These are phyloP conservation scores for Phytophthora syringae DNA, from an alignment of 352 stramenopile species.

Conservation along the genomic window DNA sequence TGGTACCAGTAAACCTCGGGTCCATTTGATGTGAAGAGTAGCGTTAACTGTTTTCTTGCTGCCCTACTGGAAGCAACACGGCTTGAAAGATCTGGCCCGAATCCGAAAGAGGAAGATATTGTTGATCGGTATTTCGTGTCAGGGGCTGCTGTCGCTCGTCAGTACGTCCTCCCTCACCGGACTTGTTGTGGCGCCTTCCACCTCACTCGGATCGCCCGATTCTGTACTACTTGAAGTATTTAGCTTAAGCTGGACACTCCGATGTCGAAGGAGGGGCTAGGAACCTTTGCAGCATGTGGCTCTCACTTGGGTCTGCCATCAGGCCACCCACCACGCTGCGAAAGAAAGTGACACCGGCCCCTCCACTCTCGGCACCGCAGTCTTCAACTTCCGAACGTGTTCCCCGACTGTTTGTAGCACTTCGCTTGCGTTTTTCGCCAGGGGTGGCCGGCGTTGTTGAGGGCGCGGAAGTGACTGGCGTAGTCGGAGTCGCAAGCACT, in stretches of 20 bases:
- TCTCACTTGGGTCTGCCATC: constrained; percentile 18
- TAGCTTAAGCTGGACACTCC: constrained; percentile 7
- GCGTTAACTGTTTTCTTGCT: too few relatives aligned
- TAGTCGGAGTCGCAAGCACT: not conserved
- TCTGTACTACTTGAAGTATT: not conserved
- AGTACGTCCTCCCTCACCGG: not conserved
- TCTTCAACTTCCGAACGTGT: not conserved
- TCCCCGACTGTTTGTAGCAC: not conserved
- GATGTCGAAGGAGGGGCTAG: too few relatives aligned
- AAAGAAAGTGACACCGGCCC: constrained; percentile 27
- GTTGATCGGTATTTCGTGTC: too few relatives aligned
- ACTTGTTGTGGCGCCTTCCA: not conserved
- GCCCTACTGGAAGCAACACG: too few relatives aligned
- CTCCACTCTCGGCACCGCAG: constrained; percentile 1
- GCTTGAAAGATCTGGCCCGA: too few relatives aligned
- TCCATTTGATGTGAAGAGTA: too few relatives aligned
- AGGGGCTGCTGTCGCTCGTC: not conserved
- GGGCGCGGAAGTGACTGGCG: not conserved
- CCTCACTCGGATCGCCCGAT: not conserved
- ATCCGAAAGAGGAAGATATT: too few relatives aligned
- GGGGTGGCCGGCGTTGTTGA: not conserved
- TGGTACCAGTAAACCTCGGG: too few relatives aligned
- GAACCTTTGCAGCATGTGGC: constrained; percentile 24
- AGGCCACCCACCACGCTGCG: constrained; percentile 22
- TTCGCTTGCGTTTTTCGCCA: constrained; percentile 21